Base-by-base conservation (phyloP, 352 stramenopile species). In the Phytophthora ohioensis region DNA sequence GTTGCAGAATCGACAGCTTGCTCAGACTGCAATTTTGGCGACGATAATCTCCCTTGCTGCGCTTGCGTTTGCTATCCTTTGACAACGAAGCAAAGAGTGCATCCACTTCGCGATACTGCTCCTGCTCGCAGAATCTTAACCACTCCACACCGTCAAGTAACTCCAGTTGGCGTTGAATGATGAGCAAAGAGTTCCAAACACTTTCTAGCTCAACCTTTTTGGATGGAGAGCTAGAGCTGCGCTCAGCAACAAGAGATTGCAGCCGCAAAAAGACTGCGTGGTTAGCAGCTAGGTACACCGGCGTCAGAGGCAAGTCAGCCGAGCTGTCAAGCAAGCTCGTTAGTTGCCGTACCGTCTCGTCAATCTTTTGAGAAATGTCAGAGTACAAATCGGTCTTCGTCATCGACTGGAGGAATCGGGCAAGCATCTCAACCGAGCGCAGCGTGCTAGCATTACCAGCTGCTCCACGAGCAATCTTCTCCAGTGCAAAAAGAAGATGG, bases 121-220 rank as follows among this genome's bases (percentile, higher is more conserved):
- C 83, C 59, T 84, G 57, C 58, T 95, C 85, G 31, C 83, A 91
- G 56, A 95, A 95, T 35, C 78, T 71, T 49, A 92, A 46, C 84
- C 85, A 93, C 59, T 90, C 76, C 41, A 84, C 74, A 8, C 83
- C 80, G 49, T 91, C 78, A 27, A 92, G 57, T 42, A 92, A 27
- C 52, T 90, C 75, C 2, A 93, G 67, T 5, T 86, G 82, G 21
- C 45, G 53, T 49, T 92, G 84, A 12, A 66, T 45, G 7, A 68
- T 51, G 10, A 80, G 10, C 21, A 92, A 71, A 13, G 71, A 70
- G 4, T 67, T 30, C 84, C 82, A 93, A 30, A 81, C 48, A 27
- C 3, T 49, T 1, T 85, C 67, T 3, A 86, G 60, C 0, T 84
- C 65, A 0, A 12, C n/a, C 12, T 68, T 78, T 21, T 75, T 58